Evolutionary conservation across 2,329 filamentous ascomycete species (phyloP), one percentile per base, ranked within the genome.

Genomic region (Phialophora expanda): DNA sequence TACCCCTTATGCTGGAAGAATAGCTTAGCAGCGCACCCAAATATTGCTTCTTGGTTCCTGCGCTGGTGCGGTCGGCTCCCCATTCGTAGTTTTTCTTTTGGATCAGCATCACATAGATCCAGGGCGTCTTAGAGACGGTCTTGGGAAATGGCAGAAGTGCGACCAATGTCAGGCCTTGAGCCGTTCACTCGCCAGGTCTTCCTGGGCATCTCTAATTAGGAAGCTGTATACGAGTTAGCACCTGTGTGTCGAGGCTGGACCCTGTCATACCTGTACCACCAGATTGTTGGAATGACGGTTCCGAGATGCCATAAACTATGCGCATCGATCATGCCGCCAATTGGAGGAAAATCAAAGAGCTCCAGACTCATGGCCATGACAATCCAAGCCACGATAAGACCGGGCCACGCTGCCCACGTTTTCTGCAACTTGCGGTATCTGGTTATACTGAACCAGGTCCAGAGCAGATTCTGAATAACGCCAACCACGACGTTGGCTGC

Each of bases 281-380:
- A 85, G 57, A 95, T 82, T 0, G 92, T 92, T 9, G 95, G 95
- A 34, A 86, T 85, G 58, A 99, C 94, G 0, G 95, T 99, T 64
- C 93, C 92, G 68, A 97, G 77, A 84, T 99, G 95, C 95, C 95
- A 99, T 69, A 99, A 78, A 74, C 91, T 93, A 80, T 99, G 95
- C 3, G 95, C 95, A 83, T 99, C 95, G 58, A 99, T 79, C 77
- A 90, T 88, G 7, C 92, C 91, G 77, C 86, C 84, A 80, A 91
- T 85, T 1, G 95, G 95, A 61, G 95, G 87, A 74, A 99, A 99
- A 78, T 99, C 95, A 69, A 98, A 86, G 72, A 99, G 78, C 81
- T 99, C 95, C 78, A 99, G 83, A 77, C 94, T 94, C 95, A 99
- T 99, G 41, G 91, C 93, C 76, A 94, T 81, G 73, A 94, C 87